A percentile compares a stretch with the other conserved stretches of the same genome.
These are phyloP conservation scores for Telfairia occidentalis DNA, from an alignment of 331 rosid species.

Conservation along the genomic window DNA sequence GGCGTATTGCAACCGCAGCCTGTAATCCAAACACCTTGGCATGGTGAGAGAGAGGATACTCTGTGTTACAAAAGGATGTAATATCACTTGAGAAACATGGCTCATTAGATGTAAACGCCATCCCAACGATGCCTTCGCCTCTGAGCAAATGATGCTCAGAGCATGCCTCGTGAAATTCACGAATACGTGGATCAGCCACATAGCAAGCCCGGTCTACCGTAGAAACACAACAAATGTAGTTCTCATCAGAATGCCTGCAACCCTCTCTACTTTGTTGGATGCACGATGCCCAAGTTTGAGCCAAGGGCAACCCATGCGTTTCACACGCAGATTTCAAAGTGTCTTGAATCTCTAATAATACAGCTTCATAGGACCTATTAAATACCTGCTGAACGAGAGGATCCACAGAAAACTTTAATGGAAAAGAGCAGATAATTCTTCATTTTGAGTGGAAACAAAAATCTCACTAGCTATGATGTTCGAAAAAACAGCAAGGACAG, in stretches of 20 bases:
- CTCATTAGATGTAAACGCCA: conserved; percentile 71
- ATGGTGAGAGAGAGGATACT: conserved; percentile 84
- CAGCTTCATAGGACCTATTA: conserved; percentile 45
- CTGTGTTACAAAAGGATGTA: conserved; percentile 50
- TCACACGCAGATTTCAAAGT: conserved; percentile 70
- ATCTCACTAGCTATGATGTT: neutral
- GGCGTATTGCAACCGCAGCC: conserved; percentile 86
- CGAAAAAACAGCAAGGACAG: conserved; percentile 3
- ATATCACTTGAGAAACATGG: conserved; percentile 72
- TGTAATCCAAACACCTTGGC: conserved; percentile 62
- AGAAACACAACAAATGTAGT: conserved; percentile 57
- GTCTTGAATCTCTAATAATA: conserved; percentile 58
- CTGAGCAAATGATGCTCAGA: conserved; percentile 89
- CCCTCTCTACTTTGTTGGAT: conserved; percentile 71
- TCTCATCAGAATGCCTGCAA: conserved; percentile 71
- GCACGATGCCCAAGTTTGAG: conserved; percentile 91
- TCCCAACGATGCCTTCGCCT: conserved; percentile 87
- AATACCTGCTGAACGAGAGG: conserved; percentile 22
- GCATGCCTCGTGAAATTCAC: conserved; percentile 79
- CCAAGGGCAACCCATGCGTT: conserved; percentile 71
- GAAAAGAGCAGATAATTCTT: neutral
- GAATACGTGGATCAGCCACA: conserved; percentile 42
- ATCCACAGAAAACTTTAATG: neutral
- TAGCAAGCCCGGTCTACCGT: conserved; percentile 86
- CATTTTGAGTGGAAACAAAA: neutral